Evolutionary conservation across 495 filamentous ascomycete species (phyloP).

Genomic region (Talaromyces adpressus): DNA sequence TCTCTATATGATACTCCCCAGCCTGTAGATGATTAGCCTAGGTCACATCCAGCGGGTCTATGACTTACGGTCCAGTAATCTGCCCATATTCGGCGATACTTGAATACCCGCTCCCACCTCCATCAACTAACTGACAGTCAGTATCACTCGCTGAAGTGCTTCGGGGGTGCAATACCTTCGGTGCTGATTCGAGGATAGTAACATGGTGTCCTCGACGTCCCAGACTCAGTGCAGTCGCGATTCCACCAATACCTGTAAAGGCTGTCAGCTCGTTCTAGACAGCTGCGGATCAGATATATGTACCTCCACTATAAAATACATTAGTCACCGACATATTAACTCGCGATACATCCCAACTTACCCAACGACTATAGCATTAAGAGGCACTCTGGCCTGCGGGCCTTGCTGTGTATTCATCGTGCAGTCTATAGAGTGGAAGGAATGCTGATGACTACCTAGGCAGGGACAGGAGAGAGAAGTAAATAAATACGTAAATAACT

Average conservation of each 20-base stretch:
- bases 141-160: neutral
- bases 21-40: conserved; percentile 17
- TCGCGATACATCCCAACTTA: conserved; percentile 12
- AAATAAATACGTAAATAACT: neutral
- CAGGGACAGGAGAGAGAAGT: neutral
- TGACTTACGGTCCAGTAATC: conserved; percentile 53
- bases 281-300: neutral
- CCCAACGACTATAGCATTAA: conserved; percentile 31
- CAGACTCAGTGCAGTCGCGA: conserved; percentile 56
- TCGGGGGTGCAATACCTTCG: conserved; percentile 15
- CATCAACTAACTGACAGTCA: conserved; percentile 22
- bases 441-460: conserved; percentile 7
- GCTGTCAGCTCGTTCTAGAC: neutral
- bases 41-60: neutral
- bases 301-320: neutral
- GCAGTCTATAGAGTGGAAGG: conserved; percentile 9
- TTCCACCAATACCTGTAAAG: conserved; percentile 50
- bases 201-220: conserved; percentile 44
- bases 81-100: conserved; percentile 69
- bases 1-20: conserved; percentile 36
- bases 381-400: conserved; percentile 19
- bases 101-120: conserved; percentile 78
- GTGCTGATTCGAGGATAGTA: conserved; percentile 29
- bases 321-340: neutral
- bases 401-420: neutral